These are phyloP conservation scores for Starmerella bombicola DNA, from an alignment of 805 yeast species.

Conservation along the genomic window DNA sequence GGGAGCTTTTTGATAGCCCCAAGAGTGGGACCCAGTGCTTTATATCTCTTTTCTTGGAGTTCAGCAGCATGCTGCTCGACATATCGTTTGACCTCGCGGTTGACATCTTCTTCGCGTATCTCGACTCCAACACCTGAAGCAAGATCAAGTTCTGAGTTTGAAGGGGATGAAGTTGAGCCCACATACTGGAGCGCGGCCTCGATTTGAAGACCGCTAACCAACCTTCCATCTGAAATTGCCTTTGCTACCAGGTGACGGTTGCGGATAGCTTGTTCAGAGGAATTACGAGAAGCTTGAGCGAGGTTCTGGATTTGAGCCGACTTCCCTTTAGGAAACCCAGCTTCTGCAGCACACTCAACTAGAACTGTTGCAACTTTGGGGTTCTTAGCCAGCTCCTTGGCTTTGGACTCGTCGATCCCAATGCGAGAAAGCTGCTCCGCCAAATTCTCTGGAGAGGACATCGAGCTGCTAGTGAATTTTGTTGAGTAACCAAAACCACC, in stretches of 20 bases:
- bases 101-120: constrained; percentile 54
- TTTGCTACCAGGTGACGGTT: constrained; percentile 42
- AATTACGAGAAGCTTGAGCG: constrained; percentile 53
- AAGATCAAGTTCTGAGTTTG: constrained; percentile 41
- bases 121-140: constrained; percentile 67
- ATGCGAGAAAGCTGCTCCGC: constrained; percentile 18
- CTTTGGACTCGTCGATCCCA: constrained; percentile 33
- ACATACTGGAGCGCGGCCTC: constrained; percentile 66
- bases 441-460: constrained; percentile 9
- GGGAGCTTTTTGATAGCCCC: constrained; percentile 65
- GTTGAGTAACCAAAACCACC: not conserved
- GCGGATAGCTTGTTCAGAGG: constrained; percentile 29
- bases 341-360: constrained; percentile 42
- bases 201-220: constrained; percentile 61
- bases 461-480: not conserved
- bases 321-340: constrained; percentile 37
- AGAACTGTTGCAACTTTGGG: constrained; percentile 69
- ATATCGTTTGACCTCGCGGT: constrained; percentile 43
- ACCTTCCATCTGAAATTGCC: constrained; percentile 51
- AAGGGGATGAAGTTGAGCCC: constrained; percentile 35
- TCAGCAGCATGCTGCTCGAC: constrained; percentile 47
- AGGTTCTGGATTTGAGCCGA: constrained; percentile 60
- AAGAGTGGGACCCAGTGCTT: constrained; percentile 60
- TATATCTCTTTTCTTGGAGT: constrained; percentile 63
- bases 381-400: constrained; percentile 72